Evolutionary conservation across 1,139 yeast species (phyloP).

Genomic region (Saccharomyces uvarum): DNA sequence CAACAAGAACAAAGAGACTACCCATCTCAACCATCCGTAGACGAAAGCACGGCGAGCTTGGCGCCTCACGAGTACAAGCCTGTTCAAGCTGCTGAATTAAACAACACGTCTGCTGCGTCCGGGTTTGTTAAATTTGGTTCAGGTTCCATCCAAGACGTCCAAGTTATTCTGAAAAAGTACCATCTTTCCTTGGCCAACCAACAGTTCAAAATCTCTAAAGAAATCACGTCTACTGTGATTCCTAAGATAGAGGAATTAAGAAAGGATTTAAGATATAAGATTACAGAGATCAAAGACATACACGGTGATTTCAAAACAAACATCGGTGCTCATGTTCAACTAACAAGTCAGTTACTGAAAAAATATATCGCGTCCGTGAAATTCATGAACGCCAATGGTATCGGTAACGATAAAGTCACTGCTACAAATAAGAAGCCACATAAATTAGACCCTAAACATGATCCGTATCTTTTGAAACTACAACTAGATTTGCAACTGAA

Average conservation of each 20-base stretch:
- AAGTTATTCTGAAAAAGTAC: conserved; percentile 40
- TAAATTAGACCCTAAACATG: conserved; percentile 36
- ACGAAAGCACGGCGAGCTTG: background rate
- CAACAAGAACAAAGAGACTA: conserved; percentile 3
- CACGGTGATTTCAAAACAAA: conserved; percentile 33
- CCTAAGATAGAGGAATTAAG: conserved; percentile 66
- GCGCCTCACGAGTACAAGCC: conserved; percentile 3
- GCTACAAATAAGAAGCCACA: conserved; percentile 15
- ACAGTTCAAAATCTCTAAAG: conserved; percentile 47
- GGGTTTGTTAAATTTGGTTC: conserved; percentile 46
- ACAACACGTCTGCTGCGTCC: conserved; percentile 32
- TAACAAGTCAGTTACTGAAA: conserved; percentile 40
- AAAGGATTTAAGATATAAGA: conserved; percentile 56
- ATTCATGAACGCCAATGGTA: conserved; percentile 37
- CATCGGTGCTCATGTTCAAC: conserved; percentile 29
- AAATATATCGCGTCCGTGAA: conserved; percentile 40
- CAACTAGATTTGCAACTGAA: conserved; percentile 63
- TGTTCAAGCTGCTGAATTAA: conserved; percentile 11
- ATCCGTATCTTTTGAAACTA: conserved; percentile 60
- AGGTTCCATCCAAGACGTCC: conserved; percentile 45
- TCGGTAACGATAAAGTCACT: conserved; percentile 33
- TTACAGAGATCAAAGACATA: conserved; percentile 44
- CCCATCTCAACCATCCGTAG: background rate
- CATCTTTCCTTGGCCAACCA: conserved; percentile 40
- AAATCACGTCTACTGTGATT: conserved; percentile 47